A percentile compares a stretch with the other conserved stretches of the same genome.
These are phyloP conservation scores for Xeromyces bisporus DNA, from an alignment of 495 filamentous ascomycete genomes.

Conservation along the genomic window DNA sequence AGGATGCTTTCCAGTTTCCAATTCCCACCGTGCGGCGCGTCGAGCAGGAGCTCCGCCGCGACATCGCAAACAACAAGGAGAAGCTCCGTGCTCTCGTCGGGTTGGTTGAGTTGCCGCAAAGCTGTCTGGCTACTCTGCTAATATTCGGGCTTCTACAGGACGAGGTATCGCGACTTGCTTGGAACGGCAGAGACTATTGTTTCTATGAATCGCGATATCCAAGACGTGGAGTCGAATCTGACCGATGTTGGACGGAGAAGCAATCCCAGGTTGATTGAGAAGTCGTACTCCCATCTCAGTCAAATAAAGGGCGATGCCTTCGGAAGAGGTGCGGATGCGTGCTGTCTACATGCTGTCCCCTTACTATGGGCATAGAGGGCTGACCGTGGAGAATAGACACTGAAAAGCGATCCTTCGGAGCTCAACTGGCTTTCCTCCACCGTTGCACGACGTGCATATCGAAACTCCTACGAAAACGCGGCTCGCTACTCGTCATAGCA, in stretches of 20 bases:
- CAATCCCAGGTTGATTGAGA: conserved; percentile 53
- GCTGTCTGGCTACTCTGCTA: conserved; percentile 1
- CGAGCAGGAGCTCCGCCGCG: conserved; percentile 43
- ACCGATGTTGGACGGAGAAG: conserved; percentile 59
- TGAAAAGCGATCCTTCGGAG: conserved; percentile 37
- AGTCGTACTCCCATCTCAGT: conserved; percentile 44
- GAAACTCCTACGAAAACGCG: conserved; percentile 38
- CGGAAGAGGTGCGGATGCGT: conserved; percentile 30
- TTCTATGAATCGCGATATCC: conserved; percentile 65
- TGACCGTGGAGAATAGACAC: conserved; percentile 26
- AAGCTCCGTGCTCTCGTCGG: conserved; percentile 84
- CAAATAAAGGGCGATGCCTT: conserved; percentile 35
- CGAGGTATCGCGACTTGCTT: conserved; percentile 79
- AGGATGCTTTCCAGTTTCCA: conserved; percentile 51
- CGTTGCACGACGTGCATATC: conserved; percentile 37
- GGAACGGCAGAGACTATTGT: conserved; percentile 87
- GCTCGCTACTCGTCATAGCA: conserved; percentile 48
- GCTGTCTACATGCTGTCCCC: no score
- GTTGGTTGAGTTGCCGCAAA: conserved; percentile 20
- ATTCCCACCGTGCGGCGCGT: conserved; percentile 45
- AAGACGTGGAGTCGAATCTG: conserved; percentile 51
- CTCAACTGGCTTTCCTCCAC: conserved; percentile 46
- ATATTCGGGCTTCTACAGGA: conserved; percentile 24
- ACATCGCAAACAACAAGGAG: conserved; percentile 66
- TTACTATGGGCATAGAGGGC: no score